Conservation (phyloP, 306 rosid species). For the Alnus glutinosa region DNA sequence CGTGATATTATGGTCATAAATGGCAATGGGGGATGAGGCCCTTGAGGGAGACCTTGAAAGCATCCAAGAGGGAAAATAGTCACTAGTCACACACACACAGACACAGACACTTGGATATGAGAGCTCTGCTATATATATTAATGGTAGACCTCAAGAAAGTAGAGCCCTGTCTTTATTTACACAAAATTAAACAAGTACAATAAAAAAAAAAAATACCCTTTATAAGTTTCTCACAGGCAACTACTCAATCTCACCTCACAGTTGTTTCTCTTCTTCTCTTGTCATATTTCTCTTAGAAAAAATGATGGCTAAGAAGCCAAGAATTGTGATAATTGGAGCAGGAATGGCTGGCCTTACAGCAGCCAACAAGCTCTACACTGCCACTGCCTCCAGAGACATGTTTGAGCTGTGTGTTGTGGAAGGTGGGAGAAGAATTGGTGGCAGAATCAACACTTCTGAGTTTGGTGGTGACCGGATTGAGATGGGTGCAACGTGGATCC, state of each 20-base stretch:
- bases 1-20: constrained; percentile 47
- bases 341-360: constrained; percentile 99
- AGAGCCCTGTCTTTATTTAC: constrained; percentile 59
- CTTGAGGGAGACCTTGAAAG: constrained; percentile 10
- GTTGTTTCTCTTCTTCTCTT: constrained; percentile 22
- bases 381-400: constrained; percentile 47
- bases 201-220: constrained; percentile 29
- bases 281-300: constrained; percentile 9
- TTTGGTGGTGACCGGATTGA: constrained; percentile 90
- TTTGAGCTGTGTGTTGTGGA: constrained; percentile 83
- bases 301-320: constrained; percentile 81
- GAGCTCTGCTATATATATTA: constrained; percentile 7
- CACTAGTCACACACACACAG: not conserved
- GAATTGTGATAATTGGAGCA: constrained; percentile 87
- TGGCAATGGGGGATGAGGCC: constrained; percentile 29
- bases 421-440: constrained; percentile 87
- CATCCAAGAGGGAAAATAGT: constrained; percentile 4
- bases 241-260: constrained; percentile 62
- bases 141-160: constrained; percentile 43
- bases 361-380: constrained; percentile 76
- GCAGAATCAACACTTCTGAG: constrained; percentile 87
- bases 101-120: not conserved
- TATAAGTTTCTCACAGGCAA: constrained; percentile 62
- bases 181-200: constrained; percentile 14
- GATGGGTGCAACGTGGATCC: constrained; percentile 99